Evolutionary conservation across 768 basidiomycete genomes (phyloP).

Genomic region (Lentinula sp.): DNA sequence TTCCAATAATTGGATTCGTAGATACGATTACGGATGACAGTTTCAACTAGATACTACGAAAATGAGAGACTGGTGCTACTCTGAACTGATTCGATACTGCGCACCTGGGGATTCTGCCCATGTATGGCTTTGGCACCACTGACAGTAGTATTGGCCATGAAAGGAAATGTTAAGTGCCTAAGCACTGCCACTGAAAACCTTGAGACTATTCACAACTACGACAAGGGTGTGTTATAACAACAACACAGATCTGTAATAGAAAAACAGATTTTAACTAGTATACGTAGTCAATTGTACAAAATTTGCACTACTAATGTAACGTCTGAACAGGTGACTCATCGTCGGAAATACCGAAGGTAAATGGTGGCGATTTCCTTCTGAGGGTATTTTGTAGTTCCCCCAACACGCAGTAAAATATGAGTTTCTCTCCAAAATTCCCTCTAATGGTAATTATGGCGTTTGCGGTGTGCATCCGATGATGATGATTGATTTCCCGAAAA

Average conservation of each 20-base stretch:
- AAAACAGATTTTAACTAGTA: not conserved
- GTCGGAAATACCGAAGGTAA: not conserved
- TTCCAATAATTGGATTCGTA: slow-evolving; percentile 97
- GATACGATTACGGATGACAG: slow-evolving; percentile 91
- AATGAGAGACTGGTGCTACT: slow-evolving; percentile 7
- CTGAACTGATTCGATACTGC: not conserved
- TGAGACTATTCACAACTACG: too few relatives aligned
- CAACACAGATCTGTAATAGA: not conserved
- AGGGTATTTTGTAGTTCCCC: too few relatives aligned
- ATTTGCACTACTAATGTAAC: not conserved
- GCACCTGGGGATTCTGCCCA: slow-evolving; percentile 94
- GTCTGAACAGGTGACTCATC: not conserved
- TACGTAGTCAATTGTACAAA: not conserved
- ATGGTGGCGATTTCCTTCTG: too few relatives aligned
- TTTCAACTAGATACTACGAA: slow-evolving; percentile 85
- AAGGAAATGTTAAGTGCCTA: not conserved
- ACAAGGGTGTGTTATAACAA: too few relatives aligned
- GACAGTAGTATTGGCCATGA: slow-evolving; percentile 38
- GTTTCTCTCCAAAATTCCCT: too few relatives aligned
- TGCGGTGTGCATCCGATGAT: not conserved
- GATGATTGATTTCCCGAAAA: not conserved
- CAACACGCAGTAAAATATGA: too few relatives aligned
- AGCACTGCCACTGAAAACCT: not conserved
- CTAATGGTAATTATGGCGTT: too few relatives aligned
- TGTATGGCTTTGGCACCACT: slow-evolving; percentile 86